Evolutionary conservation across 148 eudicot species (phyloP).

Genomic region (Nepenthes gracilis): DNA sequence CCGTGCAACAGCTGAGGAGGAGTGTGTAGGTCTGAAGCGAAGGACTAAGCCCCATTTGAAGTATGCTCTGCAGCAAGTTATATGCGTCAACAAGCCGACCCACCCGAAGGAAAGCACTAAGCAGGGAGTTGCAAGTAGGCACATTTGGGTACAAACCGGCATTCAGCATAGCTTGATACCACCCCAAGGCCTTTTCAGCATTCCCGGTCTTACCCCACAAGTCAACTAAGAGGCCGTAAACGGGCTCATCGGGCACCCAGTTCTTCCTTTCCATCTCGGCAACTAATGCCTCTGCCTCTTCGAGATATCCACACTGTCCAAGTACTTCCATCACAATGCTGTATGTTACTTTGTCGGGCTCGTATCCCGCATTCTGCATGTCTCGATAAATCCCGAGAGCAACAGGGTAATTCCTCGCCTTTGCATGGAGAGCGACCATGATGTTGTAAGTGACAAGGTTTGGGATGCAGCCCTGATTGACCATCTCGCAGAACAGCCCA

Average conservation of each 20-base stretch:
- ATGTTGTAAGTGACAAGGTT: constrained; percentile 91
- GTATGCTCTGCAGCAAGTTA: constrained; percentile 63
- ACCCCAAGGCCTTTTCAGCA: constrained; percentile 69
- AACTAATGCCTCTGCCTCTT: constrained; percentile 85
- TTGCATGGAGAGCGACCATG: constrained; percentile 93
- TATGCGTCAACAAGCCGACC: constrained; percentile 70
- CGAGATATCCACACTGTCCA: constrained; percentile 92
- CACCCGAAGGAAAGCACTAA: constrained; percentile 82
- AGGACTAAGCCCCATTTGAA: constrained; percentile 64
- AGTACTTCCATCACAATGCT: constrained; percentile 95
- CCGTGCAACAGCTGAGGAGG: constrained; percentile 88
- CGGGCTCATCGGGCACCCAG: constrained; percentile 98
- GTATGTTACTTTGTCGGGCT: constrained; percentile 95
- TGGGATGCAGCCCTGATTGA: constrained; percentile 71
- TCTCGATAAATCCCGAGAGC: constrained; percentile 70
- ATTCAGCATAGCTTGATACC: constrained; percentile 89
- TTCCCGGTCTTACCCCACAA: constrained; percentile 95
- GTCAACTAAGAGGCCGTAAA: constrained; percentile 92
- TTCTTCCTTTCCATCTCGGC: constrained; percentile 75
- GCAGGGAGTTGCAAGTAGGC: constrained; percentile 86
- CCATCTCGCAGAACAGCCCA: constrained; percentile 83
- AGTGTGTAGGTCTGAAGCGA: constrained; percentile 88
- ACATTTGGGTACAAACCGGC: constrained; percentile 85
- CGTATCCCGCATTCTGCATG: constrained; percentile 75
- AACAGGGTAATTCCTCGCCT: constrained; percentile 76